These are phyloP conservation scores for Drosera spatulata DNA, from an alignment of 179 eudicot genomes.

Conservation along the genomic window DNA sequence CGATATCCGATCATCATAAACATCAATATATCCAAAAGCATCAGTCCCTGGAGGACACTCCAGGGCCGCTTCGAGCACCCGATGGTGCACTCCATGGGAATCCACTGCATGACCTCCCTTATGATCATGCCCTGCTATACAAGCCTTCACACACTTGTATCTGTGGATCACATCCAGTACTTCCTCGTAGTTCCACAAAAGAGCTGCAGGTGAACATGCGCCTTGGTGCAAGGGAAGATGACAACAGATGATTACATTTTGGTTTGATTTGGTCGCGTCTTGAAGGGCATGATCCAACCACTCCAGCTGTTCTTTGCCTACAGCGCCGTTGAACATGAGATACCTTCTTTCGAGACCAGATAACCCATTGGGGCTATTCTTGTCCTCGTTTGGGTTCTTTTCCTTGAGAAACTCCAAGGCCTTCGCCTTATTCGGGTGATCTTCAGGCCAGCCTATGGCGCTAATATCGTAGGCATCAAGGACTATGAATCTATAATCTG, in stretches of 20 bases:
- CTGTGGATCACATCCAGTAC: constrained; percentile 69
- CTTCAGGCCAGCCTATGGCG: constrained; percentile 87
- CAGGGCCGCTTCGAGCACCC: constrained; percentile 85
- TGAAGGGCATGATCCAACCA: constrained; percentile 67
- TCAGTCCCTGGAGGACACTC: constrained; percentile 83
- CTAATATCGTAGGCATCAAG: constrained; percentile 94
- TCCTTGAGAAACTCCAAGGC: constrained; percentile 49
- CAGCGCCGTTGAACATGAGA: constrained; percentile 67
- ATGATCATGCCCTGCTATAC: constrained; percentile 86
- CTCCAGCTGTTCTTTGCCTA: constrained; percentile 68
- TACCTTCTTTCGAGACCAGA: no score
- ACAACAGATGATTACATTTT: constrained; percentile 71
- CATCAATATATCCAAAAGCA: constrained; percentile 73
- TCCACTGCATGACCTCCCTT: constrained; percentile 71
- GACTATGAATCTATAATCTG: constrained; percentile 60
- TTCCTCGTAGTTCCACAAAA: constrained; percentile 86
- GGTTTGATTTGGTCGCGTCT: constrained; percentile 52
- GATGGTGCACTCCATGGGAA: constrained; percentile 80
- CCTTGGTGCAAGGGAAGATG: constrained; percentile 70
- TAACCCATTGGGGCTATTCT: no score
- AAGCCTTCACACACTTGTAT: constrained; percentile 78
- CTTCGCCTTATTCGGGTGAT: constrained; percentile 54
- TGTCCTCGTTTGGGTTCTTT: constrained; percentile 58
- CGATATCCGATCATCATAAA: constrained; percentile 17
- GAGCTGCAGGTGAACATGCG: constrained; percentile 43